Base-by-base conservation (phyloP, 768 basidiomycete genomes). In the Dioszegia aurantiaca region DNA sequence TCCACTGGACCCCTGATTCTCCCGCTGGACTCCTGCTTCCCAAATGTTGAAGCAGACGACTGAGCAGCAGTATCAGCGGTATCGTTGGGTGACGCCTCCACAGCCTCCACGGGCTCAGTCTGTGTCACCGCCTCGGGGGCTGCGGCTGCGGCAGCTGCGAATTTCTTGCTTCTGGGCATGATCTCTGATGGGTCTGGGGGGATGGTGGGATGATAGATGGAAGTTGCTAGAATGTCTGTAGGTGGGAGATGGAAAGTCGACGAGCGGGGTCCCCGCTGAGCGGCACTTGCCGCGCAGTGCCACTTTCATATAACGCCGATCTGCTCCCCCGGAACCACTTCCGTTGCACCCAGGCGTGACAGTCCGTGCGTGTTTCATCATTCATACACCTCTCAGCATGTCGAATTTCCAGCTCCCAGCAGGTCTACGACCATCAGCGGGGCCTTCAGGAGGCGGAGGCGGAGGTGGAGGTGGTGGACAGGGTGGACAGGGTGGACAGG, bases 1-100 rank as follows among this genome's bases (percentile, higher is more conserved):
- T 87, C 83, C 56, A 87, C 82, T 8, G 89, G 86, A 61, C 86
- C 68, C 54, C 65, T 69, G 24, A 53, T 53, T 37, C 51, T 36
- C 37, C 51, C 51, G 9, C 36, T 40, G 3, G 36, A 24, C 26
- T 40, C 48, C 12, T 39, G 36, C 39, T 53, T 40, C 6, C 33
- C 33, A 21, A 39, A 31, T 16, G 55, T 19, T 11, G 44, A 43
- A 11, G 44, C 30, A 21, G 42, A 27, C 10, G 9, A 10, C 27
- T 30, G 51, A 24, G 59, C 41, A 24, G 31, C 14, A 21, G n/a
- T 33, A 3, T 33, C 40, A 42, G 40, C 8, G 21, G 16, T 42
- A n/a, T n/a, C n/a, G n/a, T n/a, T n/a, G n/a, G n/a, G n/a, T n/a
- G n/a, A n/a, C 40, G 14, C 6, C 40, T 42, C 14, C 9, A 42